Base-by-base conservation (phyloP, 495 filamentous ascomycete genomes). In the Haplographium delicatum region DNA sequence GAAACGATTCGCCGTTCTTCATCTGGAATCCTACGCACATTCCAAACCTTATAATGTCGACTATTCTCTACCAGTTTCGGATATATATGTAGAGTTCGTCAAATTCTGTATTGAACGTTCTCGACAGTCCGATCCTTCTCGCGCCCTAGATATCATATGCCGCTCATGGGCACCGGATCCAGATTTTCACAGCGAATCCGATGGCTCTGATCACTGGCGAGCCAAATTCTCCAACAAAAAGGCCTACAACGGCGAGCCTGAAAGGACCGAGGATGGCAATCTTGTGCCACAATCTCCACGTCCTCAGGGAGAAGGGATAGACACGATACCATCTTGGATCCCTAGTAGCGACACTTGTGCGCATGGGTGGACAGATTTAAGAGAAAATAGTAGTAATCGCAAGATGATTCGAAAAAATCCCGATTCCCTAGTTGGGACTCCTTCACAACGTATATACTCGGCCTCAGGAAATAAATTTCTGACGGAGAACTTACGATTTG, bases 341-440 rank as follows among this genome's bases (percentile, higher is more conserved):
- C n/a, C n/a, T n/a, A n/a, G n/a, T n/a, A n/a, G n/a, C n/a, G n/a
- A n/a, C n/a, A n/a, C n/a, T n/a, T n/a, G n/a, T n/a, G n/a, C n/a
- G n/a, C n/a, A n/a, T n/a, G n/a, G n/a, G n/a, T n/a, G n/a, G n/a
- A n/a, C n/a, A n/a, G n/a, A n/a, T n/a, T n/a, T n/a, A n/a, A n/a
- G n/a, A n/a, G n/a, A n/a, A n/a, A n/a, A n/a, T n/a, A n/a, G n/a
- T n/a, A n/a, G n/a, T n/a, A n/a, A n/a, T n/a, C n/a, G n/a, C n/a
- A n/a, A n/a, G n/a, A n/a, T n/a, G n/a, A 34, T 25, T 5, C 50
- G 50, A 24, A 46, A 37, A 10, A 53, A 31, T 16, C 42, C 26
- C 13, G 40, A 40, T 25, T 35, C 26, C 18, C 41, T 53, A 11
- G 50, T 53, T 30, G 50, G 50, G 53, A 1, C 13, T 83, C 82